Evolutionary conservation across 768 basidiomycete genomes (phyloP).

Genomic region (Dioszegia crocea): DNA sequence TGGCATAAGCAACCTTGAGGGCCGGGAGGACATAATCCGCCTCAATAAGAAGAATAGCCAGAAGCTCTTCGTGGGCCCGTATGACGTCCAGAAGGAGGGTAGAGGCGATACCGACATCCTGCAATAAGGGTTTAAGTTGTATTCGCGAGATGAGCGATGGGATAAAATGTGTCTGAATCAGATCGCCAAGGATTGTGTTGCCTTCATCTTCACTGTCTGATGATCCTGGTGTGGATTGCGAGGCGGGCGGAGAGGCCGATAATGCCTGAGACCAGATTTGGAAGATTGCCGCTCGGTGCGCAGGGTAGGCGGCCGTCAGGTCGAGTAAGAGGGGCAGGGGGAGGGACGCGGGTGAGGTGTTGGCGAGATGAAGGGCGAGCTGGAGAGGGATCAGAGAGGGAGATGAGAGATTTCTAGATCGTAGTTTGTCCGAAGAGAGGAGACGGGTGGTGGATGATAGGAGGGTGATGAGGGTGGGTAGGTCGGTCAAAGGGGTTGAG

Average conservation of each 20-base stretch:
- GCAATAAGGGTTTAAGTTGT: neutral
- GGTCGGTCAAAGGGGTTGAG: neutral
- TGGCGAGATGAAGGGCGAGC: slow-evolving; percentile 5
- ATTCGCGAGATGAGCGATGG: slow-evolving; percentile 19
- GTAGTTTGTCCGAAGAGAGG: slow-evolving; percentile 10
- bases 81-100: slow-evolving; percentile 14
- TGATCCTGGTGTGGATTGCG: neutral
- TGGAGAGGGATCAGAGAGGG: slow-evolving; percentile 9
- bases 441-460: slow-evolving; percentile 13
- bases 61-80: slow-evolving; percentile 33
- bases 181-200: slow-evolving; percentile 8
- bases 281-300: slow-evolving; percentile 15
- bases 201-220: neutral
- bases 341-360: neutral
- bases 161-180: slow-evolving; percentile 13
- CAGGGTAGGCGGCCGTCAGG: slow-evolving; percentile 26
- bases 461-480: slow-evolving; percentile 1
- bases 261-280: slow-evolving; percentile 3
- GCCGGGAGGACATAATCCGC: slow-evolving; percentile 28
- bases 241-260: slow-evolving; percentile 38
- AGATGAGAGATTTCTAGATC: neutral
- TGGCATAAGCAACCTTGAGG: slow-evolving; percentile 15
- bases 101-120: slow-evolving; percentile 10
- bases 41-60: slow-evolving; percentile 21
- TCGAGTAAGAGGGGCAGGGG: slow-evolving; percentile 15